Percentiles rank a stretch among this genome's conserved stretches.
These are phyloP conservation scores for Penicillium malachiteum DNA, from an alignment of 495 filamentous ascomycete genomes.

Conservation along the genomic window DNA sequence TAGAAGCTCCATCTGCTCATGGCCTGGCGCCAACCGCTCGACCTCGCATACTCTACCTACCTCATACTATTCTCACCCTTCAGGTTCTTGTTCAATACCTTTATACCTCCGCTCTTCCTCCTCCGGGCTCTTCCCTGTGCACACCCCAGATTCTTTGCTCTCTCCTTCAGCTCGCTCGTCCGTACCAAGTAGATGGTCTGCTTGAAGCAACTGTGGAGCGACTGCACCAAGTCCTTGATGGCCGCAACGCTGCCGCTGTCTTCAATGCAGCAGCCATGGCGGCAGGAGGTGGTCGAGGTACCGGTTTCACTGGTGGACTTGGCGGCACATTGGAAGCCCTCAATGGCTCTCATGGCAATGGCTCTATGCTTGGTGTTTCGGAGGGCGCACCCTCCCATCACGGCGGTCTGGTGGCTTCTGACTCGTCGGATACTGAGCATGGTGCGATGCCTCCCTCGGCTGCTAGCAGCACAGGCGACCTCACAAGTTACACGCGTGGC, in stretches of 20 bases:
- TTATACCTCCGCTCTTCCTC: slow-evolving; percentile 85
- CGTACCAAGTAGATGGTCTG: slow-evolving; percentile 88
- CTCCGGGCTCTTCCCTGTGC: slow-evolving; percentile 72
- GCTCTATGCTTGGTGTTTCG: slow-evolving; percentile 12
- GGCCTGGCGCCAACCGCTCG: slow-evolving; percentile 67
- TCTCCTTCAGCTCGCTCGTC: slow-evolving; percentile 87
- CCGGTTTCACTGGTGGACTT: slow-evolving; percentile 43
- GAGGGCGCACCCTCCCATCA: slow-evolving; percentile 29
- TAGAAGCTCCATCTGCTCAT: slow-evolving; percentile 45
- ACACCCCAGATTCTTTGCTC: slow-evolving; percentile 95
- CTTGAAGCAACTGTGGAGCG: slow-evolving; percentile 89
- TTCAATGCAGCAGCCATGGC: slow-evolving; percentile 99
- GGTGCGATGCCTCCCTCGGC: slow-evolving; percentile 34
- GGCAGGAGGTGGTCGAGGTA: slow-evolving; percentile 83
- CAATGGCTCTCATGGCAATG: slow-evolving; percentile 33
- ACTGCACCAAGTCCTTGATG: slow-evolving; percentile 86
- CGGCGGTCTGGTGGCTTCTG: slow-evolving; percentile 34
- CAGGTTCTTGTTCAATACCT: slow-evolving; percentile 87
- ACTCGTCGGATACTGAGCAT: slow-evolving; percentile 49
- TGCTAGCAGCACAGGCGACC: slow-evolving; percentile 33
- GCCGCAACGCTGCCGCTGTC: slow-evolving; percentile 89
- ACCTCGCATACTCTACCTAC: slow-evolving; percentile 85
- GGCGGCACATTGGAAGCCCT: slow-evolving; percentile 47
- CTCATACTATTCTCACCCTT: slow-evolving; percentile 85
- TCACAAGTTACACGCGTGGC: slow-evolving; percentile 30